Conservation (phyloP, 192 early-diverging fungal species). For the Anaeromyces robustus region DNA sequence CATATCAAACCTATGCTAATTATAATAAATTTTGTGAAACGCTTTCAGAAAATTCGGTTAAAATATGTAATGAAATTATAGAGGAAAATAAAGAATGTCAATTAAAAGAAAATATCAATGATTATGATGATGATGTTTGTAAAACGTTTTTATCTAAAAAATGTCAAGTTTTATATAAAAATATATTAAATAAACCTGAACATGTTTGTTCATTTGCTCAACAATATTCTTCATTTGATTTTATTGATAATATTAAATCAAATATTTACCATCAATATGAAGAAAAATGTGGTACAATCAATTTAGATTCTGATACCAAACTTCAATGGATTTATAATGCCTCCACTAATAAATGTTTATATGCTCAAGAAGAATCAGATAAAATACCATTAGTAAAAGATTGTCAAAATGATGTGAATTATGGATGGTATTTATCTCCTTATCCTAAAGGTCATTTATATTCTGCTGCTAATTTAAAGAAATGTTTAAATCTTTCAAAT, state of each 20-base stretch:
- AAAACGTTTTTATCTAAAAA: not conserved
- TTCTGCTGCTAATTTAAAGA: too few relatives aligned
- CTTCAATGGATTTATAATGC: not conserved
- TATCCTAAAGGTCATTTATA: too few relatives aligned
- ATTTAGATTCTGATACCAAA: not conserved
- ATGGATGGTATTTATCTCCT: too few relatives aligned
- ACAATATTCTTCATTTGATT: not conserved
- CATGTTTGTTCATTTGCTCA: not conserved
- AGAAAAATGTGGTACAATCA: not conserved
- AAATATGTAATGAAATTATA: not conserved
- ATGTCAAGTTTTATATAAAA: not conserved
- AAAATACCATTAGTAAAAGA: not conserved
- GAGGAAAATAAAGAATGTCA: not conserved
- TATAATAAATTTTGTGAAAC: not conserved
- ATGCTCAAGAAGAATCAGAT: not conserved
- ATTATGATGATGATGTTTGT: not conserved
- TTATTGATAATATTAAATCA: not conserved
- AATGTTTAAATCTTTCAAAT: too few relatives aligned
- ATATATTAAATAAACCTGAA: not conserved
- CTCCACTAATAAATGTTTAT: not conserved
- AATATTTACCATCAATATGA: not conserved
- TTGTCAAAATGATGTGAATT: too few relatives aligned
- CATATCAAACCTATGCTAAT: not conserved
- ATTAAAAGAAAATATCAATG: not conserved
- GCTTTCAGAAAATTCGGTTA: not conserved